Percentiles rank a stretch among this genome's conserved stretches.
These are phyloP conservation scores for Cryphonectria naterciae DNA, from an alignment of 2,329 filamentous ascomycete genomes.

Conservation along the genomic window DNA sequence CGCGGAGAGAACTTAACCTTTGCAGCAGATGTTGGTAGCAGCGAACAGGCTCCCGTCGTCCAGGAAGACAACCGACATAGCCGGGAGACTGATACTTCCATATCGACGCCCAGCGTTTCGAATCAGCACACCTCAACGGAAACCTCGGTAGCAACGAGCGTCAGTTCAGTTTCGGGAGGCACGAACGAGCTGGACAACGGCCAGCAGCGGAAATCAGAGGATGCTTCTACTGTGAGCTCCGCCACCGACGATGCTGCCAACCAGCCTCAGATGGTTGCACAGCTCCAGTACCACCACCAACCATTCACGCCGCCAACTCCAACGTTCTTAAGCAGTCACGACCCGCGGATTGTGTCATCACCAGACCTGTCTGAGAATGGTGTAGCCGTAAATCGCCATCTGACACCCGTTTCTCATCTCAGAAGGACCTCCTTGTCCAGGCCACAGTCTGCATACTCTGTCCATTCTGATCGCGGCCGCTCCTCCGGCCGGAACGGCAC, in stretches of 20 bases:
- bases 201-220: conserved; percentile 42
- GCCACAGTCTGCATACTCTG: conserved; percentile 77
- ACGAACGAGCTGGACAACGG: conserved; percentile 52
- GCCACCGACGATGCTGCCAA: conserved; percentile 49
- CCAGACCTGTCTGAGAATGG: conserved; percentile 57
- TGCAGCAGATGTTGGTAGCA: conserved; percentile 29
- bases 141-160: conserved; percentile 59
- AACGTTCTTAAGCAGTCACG: conserved; percentile 45
- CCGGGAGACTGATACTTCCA: conserved; percentile 57
- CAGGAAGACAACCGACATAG: conserved; percentile 52
- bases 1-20: conserved; percentile 31
- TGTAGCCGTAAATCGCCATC: conserved; percentile 60
- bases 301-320: conserved; percentile 47
- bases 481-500: conserved; percentile 54
- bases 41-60: conserved; percentile 40
- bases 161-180: conserved; percentile 56
- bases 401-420: conserved; percentile 62
- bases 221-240: conserved; percentile 56
- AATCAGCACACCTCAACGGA: conserved; percentile 54
- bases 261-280: conserved; percentile 53
- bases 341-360: conserved; percentile 51
- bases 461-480: conserved; percentile 73
- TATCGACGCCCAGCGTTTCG: conserved; percentile 53
- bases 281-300: conserved; percentile 65
- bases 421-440: conserved; percentile 65